Evolutionary conservation across 164 flowering plant species (phyloP).

Genomic region (Liriodendron chinense): DNA sequence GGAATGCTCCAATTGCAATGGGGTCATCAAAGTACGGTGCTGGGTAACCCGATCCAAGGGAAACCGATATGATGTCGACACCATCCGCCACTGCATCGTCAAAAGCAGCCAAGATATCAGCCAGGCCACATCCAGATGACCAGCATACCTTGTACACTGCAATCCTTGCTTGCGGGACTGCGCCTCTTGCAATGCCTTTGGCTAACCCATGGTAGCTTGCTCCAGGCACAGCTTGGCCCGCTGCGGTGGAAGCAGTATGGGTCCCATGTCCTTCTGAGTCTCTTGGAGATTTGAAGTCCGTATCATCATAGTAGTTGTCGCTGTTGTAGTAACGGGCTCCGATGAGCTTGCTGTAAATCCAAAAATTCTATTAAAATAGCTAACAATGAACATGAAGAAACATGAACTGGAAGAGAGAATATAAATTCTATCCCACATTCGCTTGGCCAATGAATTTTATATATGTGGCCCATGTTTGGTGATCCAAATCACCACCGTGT

Average conservation of each 20-base stretch:
- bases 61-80: conserved; percentile 25
- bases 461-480: no score
- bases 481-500: no score
- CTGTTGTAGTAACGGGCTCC: conserved; percentile 32
- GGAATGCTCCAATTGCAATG: conserved; percentile 23
- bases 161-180: conserved; percentile 19
- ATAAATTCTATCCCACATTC: not conserved
- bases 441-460: not conserved
- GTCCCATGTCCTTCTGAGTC: conserved; percentile 25
- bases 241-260: conserved; percentile 29
- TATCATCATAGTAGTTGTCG: not conserved
- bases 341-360: conserved; percentile 28
- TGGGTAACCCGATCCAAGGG: conserved; percentile 3
- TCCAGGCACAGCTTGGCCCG: conserved; percentile 11
- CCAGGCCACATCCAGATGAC: conserved; percentile 10
- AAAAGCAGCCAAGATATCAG: conserved; percentile 25
- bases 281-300: conserved; percentile 18
- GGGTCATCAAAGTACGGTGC: conserved; percentile 4
- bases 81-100: conserved; percentile 30
- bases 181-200: conserved; percentile 23
- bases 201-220: conserved; percentile 17
- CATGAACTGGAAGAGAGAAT: not conserved
- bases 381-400: no score
- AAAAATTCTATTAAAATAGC: not conserved
- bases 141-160: conserved; percentile 26